A percentile compares a stretch with the other conserved stretches of the same genome.
phyloP scores from a whole-genome alignment of 148 eudicot species.

The Bassia scoparia region DNA sequence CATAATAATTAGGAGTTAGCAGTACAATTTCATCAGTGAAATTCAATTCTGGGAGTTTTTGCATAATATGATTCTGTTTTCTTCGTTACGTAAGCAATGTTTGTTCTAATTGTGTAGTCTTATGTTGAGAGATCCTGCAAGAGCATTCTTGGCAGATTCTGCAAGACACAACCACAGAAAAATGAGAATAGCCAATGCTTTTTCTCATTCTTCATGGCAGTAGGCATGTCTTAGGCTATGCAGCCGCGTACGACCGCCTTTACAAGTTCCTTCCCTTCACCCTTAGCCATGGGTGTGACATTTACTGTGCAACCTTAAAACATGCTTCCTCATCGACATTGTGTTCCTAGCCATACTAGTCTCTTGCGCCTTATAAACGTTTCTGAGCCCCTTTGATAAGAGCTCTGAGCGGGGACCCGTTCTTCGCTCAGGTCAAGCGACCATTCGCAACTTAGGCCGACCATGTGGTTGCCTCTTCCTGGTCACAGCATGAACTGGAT shows the following conservation, averaged over 20 bases:
- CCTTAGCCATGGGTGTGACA: slow-evolving; percentile 51
- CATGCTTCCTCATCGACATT: slow-evolving; percentile 61
- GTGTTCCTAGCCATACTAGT: slow-evolving; percentile 39
- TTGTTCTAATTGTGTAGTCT: not conserved
- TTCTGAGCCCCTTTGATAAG: slow-evolving; percentile 23
- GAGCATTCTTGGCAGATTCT: slow-evolving; percentile 75
- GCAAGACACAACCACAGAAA: slow-evolving; percentile 37
- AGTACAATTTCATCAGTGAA: too few relatives aligned
- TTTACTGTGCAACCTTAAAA: slow-evolving; percentile 78
- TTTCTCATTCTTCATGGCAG: slow-evolving; percentile 72
- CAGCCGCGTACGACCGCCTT: slow-evolving; percentile 57
- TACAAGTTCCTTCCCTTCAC: slow-evolving; percentile 59
- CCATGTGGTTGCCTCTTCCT: slow-evolving; percentile 60
- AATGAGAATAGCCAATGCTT: slow-evolving; percentile 50
- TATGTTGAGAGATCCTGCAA: slow-evolving; percentile 56
- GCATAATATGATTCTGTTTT: too few relatives aligned
- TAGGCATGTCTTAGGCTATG: slow-evolving; percentile 72
- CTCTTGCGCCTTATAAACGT: slow-evolving; percentile 33
- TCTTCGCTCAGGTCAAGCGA: slow-evolving; percentile 47
- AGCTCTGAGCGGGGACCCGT: slow-evolving; percentile 23
- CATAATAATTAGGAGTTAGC: too few relatives aligned
- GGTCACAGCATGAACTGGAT: slow-evolving; percentile 65
- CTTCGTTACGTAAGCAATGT: too few relatives aligned
- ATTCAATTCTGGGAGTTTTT: too few relatives aligned
- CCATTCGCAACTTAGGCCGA: slow-evolving; percentile 42